These are phyloP conservation scores for Puccinia hordei DNA, from an alignment of 1,284 basidiomycete species.

Conservation along the genomic window DNA sequence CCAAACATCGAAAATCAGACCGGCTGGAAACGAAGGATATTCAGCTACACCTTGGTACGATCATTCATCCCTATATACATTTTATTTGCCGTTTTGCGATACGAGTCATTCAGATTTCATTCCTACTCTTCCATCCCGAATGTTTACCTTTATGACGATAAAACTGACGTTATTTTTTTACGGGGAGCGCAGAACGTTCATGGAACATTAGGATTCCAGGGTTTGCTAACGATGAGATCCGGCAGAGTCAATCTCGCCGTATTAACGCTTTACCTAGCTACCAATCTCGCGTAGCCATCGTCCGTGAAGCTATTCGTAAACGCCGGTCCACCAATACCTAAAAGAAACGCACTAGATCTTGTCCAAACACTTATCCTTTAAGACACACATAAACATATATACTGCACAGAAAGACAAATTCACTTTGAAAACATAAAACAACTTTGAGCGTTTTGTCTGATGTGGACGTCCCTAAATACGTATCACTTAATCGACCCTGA, in stretches of 20 bases:
- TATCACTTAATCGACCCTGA: no score
- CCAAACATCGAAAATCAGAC: constrained; percentile 86
- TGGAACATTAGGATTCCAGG: constrained; percentile 87
- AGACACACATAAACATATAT: no score
- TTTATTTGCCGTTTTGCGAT: neutral
- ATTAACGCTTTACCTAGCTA: constrained; percentile 48
- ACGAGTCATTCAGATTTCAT: neutral
- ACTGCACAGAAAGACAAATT: no score
- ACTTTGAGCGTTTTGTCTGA: no score
- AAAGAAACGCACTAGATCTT: neutral
- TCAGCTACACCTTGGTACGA: constrained; percentile 86
- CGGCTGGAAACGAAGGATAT: constrained; percentile 89
- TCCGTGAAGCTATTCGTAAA: constrained; percentile 37
- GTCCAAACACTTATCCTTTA: no score
- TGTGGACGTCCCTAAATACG: no score
- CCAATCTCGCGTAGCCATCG: constrained; percentile 43
- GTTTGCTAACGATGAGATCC: constrained; percentile 80
- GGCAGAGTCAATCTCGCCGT: constrained; percentile 50
- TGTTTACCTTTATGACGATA: neutral
- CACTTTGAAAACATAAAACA: no score
- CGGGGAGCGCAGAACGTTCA: constrained; percentile 68
- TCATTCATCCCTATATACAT: neutral
- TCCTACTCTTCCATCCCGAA: neutral
- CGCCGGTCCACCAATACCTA: constrained; percentile 25
- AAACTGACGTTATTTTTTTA: neutral